Conservation (phyloP, 2,329 filamentous ascomycete genomes). For the Cladophialophora exuberans region DNA sequence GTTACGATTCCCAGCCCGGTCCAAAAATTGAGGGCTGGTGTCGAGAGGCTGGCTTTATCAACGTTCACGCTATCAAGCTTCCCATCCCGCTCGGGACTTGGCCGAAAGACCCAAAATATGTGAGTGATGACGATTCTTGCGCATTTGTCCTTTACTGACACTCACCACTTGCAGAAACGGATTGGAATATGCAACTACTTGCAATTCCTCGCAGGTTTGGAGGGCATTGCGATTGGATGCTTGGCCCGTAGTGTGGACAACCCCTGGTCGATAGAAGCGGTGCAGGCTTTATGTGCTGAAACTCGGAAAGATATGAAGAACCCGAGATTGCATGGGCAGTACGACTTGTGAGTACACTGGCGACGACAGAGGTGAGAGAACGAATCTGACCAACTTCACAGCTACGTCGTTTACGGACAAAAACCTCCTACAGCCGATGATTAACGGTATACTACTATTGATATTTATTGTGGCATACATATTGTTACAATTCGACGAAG, state of each 20-base stretch:
- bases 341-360: constrained; percentile 1
- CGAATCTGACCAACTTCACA: neutral
- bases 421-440: neutral
- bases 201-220: neutral
- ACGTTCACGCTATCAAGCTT: neutral
- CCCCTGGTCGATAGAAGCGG: neutral
- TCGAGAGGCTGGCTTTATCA: neutral
- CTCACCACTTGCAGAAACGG: neutral
- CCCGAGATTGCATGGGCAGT: neutral
- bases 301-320: neutral
- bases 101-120: neutral
- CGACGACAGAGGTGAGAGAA: no score
- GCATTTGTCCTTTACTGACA: no score
- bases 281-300: neutral
- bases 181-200: constrained; percentile 1
- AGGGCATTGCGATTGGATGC: constrained; percentile 1
- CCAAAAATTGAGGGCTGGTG: neutral
- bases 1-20: neutral
- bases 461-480: no score
- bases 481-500: no score
- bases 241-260: neutral
- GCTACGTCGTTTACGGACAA: neutral
- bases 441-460: neutral
- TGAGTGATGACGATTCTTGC: no score
- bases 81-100: neutral